Conservation (phyloP, 306 rosid species). For the Malus sylvestris region DNA sequence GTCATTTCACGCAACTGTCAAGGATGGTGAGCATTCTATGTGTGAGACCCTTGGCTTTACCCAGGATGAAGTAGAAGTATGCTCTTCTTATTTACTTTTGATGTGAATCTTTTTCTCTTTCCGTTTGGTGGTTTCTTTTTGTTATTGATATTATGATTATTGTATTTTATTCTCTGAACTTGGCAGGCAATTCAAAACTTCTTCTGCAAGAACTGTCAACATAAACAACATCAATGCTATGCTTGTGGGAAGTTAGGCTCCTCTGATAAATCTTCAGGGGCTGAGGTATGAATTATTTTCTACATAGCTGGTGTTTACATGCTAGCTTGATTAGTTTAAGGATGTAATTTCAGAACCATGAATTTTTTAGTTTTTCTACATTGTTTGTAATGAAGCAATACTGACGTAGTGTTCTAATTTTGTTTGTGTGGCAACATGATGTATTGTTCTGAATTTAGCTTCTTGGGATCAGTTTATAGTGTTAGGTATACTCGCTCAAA, state of each 20-base stretch:
- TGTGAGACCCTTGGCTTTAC: constrained; percentile 71
- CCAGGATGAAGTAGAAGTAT: constrained; percentile 69
- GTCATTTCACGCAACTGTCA: constrained; percentile 70
- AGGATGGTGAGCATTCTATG: constrained; percentile 47
- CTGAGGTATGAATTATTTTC: constrained; percentile 60
- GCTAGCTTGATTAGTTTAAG: background rate
- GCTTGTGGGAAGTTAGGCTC: constrained; percentile 78
- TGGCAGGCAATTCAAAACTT: constrained; percentile 64
- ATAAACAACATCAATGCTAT: constrained; percentile 79
- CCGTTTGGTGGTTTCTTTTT: constrained; percentile 1
- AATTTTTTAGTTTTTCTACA: background rate
- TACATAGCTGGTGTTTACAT: background rate
- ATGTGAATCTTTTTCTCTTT: background rate
- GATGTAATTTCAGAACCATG: background rate
- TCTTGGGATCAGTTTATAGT: background rate
- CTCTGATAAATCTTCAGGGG: constrained; percentile 58
- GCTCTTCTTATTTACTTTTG: constrained; percentile 18
- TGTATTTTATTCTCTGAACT: constrained; percentile 15
- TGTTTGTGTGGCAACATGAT: background rate
- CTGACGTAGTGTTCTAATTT: background rate
- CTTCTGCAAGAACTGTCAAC: constrained; percentile 68
- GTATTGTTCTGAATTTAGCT: background rate
- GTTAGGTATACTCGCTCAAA: background rate
- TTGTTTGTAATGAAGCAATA: background rate
- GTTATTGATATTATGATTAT: background rate